A percentile compares a stretch with the other conserved stretches of the same genome.
These are phyloP conservation scores for Xylariaceae sp. DNA, from an alignment of 2,329 filamentous ascomycete species.

Conservation along the genomic window DNA sequence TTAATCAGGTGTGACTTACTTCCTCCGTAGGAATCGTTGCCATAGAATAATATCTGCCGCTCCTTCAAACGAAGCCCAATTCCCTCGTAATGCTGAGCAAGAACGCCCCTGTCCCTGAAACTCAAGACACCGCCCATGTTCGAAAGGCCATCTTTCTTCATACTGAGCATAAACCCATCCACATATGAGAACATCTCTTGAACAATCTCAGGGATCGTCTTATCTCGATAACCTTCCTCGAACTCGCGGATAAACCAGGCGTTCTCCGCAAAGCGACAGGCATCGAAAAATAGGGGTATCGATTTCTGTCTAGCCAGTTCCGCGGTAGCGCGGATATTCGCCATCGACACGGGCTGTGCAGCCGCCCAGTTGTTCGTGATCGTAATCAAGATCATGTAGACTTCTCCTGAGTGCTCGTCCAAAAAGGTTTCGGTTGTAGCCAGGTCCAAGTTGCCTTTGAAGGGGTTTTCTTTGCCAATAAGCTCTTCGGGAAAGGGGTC, in stretches of 20 bases:
- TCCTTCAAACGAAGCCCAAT: slow-evolving; percentile 20
- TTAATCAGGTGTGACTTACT: slow-evolving; percentile 12
- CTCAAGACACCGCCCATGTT: slow-evolving; percentile 25
- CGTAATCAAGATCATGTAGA: slow-evolving; percentile 22
- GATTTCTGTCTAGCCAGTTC: slow-evolving; percentile 10
- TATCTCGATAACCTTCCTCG: slow-evolving; percentile 19
- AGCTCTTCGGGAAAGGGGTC: slow-evolving; percentile 17
- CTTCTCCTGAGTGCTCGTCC: slow-evolving; percentile 7
- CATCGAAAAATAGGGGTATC: slow-evolving; percentile 26
- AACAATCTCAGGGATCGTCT: slow-evolving; percentile 18
- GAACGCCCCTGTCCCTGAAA: slow-evolving; percentile 16
- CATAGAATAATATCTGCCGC: slow-evolving; percentile 22
- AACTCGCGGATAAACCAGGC: slow-evolving; percentile 23
- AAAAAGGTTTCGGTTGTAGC: slow-evolving; percentile 15
- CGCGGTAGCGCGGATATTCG: slow-evolving; percentile 21
- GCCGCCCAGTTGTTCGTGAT: slow-evolving; percentile 27
- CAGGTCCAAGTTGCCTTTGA: slow-evolving; percentile 22
- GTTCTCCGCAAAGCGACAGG: slow-evolving; percentile 27
- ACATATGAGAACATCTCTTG: slow-evolving; percentile 24
- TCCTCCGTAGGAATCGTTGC: slow-evolving; percentile 23
- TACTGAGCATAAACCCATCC: slow-evolving; percentile 25
- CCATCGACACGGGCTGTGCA: slow-evolving; percentile 26
- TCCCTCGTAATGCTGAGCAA: slow-evolving; percentile 15
- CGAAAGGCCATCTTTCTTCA: slow-evolving; percentile 26
- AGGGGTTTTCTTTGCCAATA: slow-evolving; percentile 14